Percentiles rank a stretch among this genome's conserved stretches.
phyloP scores from a whole-genome alignment of 805 yeast genomes.

The Saccharomycopsis capsularis region DNA sequence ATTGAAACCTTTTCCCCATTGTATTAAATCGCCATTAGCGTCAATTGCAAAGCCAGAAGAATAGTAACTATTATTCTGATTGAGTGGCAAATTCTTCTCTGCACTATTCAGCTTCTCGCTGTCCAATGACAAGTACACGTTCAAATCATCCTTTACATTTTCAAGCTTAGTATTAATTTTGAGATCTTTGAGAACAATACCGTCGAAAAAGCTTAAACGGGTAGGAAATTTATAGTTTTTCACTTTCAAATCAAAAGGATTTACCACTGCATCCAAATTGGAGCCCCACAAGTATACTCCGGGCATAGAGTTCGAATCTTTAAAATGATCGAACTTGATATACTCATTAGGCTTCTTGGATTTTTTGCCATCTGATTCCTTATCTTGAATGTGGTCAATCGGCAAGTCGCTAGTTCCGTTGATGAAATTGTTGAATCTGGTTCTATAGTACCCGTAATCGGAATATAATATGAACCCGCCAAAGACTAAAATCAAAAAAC shows the following conservation, averaged over 20 bases:
- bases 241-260: conserved; percentile 22
- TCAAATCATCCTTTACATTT: conserved; percentile 18
- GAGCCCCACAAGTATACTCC: conserved; percentile 65
- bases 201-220: conserved; percentile 59
- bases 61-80: background rate
- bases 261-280: conserved; percentile 35
- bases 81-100: conserved; percentile 33
- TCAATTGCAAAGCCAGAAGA: conserved; percentile 51
- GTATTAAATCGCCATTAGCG: conserved; percentile 62
- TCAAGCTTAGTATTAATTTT: conserved; percentile 29
- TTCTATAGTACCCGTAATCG: conserved; percentile 37
- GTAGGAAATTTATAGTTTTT: conserved; percentile 45
- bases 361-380: conserved; percentile 23
- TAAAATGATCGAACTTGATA: conserved; percentile 26
- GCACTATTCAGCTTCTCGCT: background rate
- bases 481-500: conserved; percentile 13
- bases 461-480: conserved; percentile 24
- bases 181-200: conserved; percentile 49
- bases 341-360: conserved; percentile 22
- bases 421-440: conserved; percentile 29
- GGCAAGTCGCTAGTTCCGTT: conserved; percentile 19
- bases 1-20: conserved; percentile 51
- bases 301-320: conserved; percentile 35
- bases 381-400: too few relatives aligned
- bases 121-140: conserved; percentile 15